Evolutionary conservation across 2,329 filamentous ascomycete species (phyloP).

Genomic region (Monilinia fructicola): DNA sequence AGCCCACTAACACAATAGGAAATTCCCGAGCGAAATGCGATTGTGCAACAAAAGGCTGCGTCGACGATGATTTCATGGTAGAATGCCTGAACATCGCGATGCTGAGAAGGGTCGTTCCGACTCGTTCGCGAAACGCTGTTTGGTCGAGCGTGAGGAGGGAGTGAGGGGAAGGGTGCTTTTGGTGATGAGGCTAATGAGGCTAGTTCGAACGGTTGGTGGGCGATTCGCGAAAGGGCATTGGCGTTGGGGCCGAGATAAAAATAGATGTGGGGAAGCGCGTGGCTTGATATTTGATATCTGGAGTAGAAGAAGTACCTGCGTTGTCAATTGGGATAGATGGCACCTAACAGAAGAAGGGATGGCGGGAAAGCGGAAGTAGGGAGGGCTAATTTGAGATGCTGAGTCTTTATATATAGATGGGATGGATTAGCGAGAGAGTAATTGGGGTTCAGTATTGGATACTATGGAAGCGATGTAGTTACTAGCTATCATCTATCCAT

Average conservation of each 20-base stretch:
- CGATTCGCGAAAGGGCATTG: background rate
- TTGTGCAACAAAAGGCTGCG: background rate
- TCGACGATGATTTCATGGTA: background rate
- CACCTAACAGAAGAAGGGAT: background rate
- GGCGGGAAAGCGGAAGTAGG: background rate
- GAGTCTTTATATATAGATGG: no score
- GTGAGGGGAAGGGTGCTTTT: background rate
- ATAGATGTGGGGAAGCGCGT: conserved; percentile 19
- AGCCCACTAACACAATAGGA: conserved; percentile 8
- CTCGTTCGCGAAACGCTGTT: background rate
- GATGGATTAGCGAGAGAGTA: no score
- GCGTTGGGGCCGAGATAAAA: background rate
- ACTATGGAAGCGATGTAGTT: no score
- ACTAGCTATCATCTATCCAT: no score
- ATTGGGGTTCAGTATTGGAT: no score
- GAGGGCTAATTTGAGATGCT: background rate
- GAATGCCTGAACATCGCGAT: background rate
- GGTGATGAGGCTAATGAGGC: background rate
- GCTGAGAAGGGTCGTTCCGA: background rate
- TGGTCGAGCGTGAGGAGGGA: background rate
- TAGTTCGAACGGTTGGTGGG: background rate
- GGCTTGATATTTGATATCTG: background rate
- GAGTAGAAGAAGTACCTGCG: background rate
- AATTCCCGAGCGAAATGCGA: conserved; percentile 10
- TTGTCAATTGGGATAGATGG: background rate